These are phyloP conservation scores for Fusarium buxicola DNA, from an alignment of 2,329 filamentous ascomycete genomes.

Conservation along the genomic window DNA sequence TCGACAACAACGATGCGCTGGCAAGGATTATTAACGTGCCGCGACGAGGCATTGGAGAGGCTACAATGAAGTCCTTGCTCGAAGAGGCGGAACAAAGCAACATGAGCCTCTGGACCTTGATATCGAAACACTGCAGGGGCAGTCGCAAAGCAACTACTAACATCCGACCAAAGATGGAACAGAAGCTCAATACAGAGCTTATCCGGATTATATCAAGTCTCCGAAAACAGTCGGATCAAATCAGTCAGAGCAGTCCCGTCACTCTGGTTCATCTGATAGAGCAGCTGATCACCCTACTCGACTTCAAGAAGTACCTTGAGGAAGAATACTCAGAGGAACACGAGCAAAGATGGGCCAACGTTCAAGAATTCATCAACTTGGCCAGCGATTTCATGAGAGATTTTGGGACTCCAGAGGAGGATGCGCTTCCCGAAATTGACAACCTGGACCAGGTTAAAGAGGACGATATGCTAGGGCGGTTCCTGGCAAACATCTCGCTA, in stretches of 20 bases:
- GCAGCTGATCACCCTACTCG: slow-evolving; percentile 71
- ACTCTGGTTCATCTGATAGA: slow-evolving; percentile 63
- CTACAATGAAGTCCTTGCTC: slow-evolving; percentile 78
- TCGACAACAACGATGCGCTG: slow-evolving; percentile 87
- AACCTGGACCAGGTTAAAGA: slow-evolving; percentile 77
- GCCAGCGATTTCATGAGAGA: slow-evolving; percentile 75
- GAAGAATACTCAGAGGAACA: slow-evolving; percentile 78
- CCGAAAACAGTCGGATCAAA: slow-evolving; percentile 46
- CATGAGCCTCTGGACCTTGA: slow-evolving; percentile 79
- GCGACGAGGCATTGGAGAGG: slow-evolving; percentile 81
- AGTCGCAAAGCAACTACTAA: slow-evolving; percentile 60
- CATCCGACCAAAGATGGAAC: slow-evolving; percentile 63
- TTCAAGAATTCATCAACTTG: slow-evolving; percentile 86
- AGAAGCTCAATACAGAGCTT: slow-evolving; percentile 64
- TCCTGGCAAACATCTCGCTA: slow-evolving; percentile 91
- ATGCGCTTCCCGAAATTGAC: slow-evolving; percentile 74
- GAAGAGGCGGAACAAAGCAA: slow-evolving; percentile 79
- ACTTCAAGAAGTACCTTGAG: slow-evolving; percentile 79
- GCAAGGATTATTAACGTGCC: slow-evolving; percentile 88
- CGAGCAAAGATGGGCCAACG: slow-evolving; percentile 86
- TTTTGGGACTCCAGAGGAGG: slow-evolving; percentile 59
- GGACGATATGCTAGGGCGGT: slow-evolving; percentile 73
- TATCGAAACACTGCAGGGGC: slow-evolving; percentile 67
- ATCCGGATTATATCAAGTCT: slow-evolving; percentile 56
- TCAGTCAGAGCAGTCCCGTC: slow-evolving; percentile 44